A percentile compares a stretch with the other conserved stretches of the same genome.
These are phyloP conservation scores for Neofusicoccum kwambonambiense DNA, from an alignment of 2,329 filamentous ascomycete genomes.

Conservation along the genomic window DNA sequence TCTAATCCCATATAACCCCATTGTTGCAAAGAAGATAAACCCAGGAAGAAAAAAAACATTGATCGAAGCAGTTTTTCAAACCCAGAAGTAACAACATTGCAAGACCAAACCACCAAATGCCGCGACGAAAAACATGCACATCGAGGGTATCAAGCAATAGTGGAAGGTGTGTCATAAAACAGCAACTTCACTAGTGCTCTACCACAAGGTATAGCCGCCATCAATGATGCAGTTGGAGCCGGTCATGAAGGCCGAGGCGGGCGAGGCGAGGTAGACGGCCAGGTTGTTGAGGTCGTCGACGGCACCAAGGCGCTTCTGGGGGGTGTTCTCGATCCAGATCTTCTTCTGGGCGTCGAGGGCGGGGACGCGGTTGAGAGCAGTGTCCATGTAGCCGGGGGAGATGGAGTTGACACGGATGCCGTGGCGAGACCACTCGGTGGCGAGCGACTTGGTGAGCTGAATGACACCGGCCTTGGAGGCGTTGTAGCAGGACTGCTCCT, in stretches of 20 bases:
- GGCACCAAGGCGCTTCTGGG: constrained; percentile 68
- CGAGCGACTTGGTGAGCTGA: constrained; percentile 75
- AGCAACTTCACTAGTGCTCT: neutral
- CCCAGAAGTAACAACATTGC: neutral
- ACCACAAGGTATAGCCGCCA: constrained; percentile 44
- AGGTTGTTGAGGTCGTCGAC: constrained; percentile 77
- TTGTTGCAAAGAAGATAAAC: neutral
- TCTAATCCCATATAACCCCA: neutral
- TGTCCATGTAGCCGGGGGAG: constrained; percentile 85
- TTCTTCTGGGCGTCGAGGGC: constrained; percentile 78
- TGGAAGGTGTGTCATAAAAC: neutral
- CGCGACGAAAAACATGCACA: neutral
- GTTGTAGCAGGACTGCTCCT: constrained; percentile 82
- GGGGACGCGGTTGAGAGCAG: constrained; percentile 73
- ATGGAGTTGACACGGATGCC: constrained; percentile 81
- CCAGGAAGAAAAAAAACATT: neutral
- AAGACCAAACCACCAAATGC: neutral
- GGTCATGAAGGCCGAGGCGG: constrained; percentile 74
- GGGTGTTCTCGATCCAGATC: constrained; percentile 73
- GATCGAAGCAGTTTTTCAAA: neutral
- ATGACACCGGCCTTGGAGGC: constrained; percentile 79
- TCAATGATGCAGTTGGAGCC: constrained; percentile 68
- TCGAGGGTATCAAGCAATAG: constrained; percentile 7
- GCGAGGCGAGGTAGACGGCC: constrained; percentile 72
- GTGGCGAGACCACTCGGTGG: constrained; percentile 81